Evolutionary conservation across 257 asterid species (phyloP).

Genomic region (Solanum clarkiae): DNA sequence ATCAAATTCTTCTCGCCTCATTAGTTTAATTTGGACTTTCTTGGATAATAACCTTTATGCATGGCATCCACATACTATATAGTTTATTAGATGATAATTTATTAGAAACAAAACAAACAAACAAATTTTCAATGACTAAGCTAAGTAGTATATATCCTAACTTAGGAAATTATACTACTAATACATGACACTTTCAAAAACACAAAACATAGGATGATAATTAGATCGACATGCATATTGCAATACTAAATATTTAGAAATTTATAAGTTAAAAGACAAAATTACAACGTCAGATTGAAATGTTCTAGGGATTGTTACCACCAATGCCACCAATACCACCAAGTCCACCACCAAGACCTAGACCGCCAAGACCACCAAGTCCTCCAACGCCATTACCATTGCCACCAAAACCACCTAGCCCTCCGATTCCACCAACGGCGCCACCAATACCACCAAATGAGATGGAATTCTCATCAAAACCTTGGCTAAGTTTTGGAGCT

Average conservation of each 20-base stretch:
- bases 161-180: background rate
- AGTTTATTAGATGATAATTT: background rate
- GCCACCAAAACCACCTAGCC: constrained; percentile 12
- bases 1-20: background rate
- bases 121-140: background rate
- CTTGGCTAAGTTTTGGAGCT: constrained; percentile 17
- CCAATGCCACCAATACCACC: constrained; percentile 18
- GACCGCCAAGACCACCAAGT: constrained; percentile 22
- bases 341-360: constrained; percentile 13
- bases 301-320: constrained; percentile 1
- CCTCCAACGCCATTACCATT: background rate
- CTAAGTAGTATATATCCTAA: background rate
- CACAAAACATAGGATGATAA: background rate
- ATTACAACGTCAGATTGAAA: background rate
- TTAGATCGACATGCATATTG: background rate
- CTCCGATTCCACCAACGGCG: constrained; percentile 22
- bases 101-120: background rate
- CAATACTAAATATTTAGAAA: background rate
- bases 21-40: background rate
- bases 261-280: background rate
- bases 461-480: constrained; percentile 40
- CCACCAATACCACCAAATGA: constrained; percentile 48
- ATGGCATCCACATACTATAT: background rate
- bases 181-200: background rate
- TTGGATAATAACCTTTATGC: background rate